Evolutionary conservation across 345 rosid genomes (phyloP).

Genomic region (Populus pruinosa): DNA sequence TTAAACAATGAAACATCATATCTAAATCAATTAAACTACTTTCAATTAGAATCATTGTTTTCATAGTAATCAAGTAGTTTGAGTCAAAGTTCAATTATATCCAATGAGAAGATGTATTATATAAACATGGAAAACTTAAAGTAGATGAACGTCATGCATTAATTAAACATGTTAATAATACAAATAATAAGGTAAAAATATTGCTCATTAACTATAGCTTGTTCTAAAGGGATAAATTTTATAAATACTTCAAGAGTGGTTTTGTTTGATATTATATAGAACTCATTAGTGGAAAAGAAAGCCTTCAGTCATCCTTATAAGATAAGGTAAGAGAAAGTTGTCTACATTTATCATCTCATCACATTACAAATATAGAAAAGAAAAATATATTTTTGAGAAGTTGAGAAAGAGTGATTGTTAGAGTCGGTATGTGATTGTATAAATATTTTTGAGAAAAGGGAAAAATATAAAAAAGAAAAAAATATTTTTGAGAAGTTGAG

Average conservation of each 20-base stretch:
- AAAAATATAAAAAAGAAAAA: conserved; percentile 49
- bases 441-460: too few species aligned
- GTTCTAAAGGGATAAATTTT: conserved; percentile 76
- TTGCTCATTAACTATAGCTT: conserved; percentile 72
- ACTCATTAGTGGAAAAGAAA: conserved; percentile 75
- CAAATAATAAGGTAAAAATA: conserved; percentile 47
- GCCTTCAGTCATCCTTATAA: conserved; percentile 81
- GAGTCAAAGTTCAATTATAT: conserved; percentile 37
- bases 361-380: conserved; percentile 47
- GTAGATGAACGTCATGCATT: conserved; percentile 38
- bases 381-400: conserved; percentile 47
- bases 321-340: conserved; percentile 63
- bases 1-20: too few species aligned
- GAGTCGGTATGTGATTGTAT: conserved; percentile 48
- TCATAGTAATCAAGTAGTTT: conserved; percentile 41
- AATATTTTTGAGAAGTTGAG: conserved; percentile 43
- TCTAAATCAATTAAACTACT: too few species aligned
- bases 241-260: conserved; percentile 84
- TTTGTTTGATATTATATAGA: conserved; percentile 80
- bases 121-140: conserved; percentile 44
- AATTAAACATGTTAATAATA: conserved; percentile 53
- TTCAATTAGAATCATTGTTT: too few species aligned
- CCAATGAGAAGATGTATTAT: conserved; percentile 51
- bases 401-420: conserved; percentile 45
- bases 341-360: conserved; percentile 64